phyloP scores from a whole-genome alignment of 345 rosid genomes.

The Lepidium africanum region DNA sequence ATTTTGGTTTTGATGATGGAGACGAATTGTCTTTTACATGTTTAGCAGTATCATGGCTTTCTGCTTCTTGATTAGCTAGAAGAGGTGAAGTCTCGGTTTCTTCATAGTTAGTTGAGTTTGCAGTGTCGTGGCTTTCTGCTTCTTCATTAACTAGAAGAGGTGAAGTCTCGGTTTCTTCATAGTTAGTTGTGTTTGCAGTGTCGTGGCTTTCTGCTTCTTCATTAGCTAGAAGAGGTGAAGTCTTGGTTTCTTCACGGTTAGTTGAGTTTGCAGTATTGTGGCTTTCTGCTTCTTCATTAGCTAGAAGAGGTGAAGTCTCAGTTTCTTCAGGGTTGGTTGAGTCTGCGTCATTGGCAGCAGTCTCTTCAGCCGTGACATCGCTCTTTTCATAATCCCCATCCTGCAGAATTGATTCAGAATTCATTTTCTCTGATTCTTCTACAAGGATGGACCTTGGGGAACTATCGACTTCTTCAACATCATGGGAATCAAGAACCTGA shows the following conservation, averaged over 20 bases:
- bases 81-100: conserved; percentile 43
- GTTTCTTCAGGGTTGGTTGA: too few species aligned
- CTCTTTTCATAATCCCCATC: conserved; percentile 41
- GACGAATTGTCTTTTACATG: conserved; percentile 28
- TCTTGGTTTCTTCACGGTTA: too few species aligned
- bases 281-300: too few species aligned
- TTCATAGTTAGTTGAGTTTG: conserved; percentile 41
- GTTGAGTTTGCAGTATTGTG: too few species aligned
- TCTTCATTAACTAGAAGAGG: conserved; percentile 35
- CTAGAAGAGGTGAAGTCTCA: too few species aligned
- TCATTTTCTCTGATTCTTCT: conserved; percentile 27
- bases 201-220: too few species aligned
- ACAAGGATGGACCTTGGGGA: conserved; percentile 24
- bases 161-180: conserved; percentile 44
- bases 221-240: too few species aligned
- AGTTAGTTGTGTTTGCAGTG: conserved; percentile 28
- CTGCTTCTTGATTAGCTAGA: conserved; percentile 29
- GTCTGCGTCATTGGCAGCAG: conserved; percentile 35
- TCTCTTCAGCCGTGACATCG: conserved; percentile 39
- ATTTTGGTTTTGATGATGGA: conserved; percentile 27
- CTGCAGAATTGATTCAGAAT: conserved; percentile 27
- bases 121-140: not conserved
- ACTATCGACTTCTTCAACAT: conserved; percentile 36
- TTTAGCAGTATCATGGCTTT: conserved; percentile 17
- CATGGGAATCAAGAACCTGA: conserved; percentile 44